These are phyloP conservation scores for Solanum hybrid DNA, from an alignment of 305 asterid species.

Conservation along the genomic window DNA sequence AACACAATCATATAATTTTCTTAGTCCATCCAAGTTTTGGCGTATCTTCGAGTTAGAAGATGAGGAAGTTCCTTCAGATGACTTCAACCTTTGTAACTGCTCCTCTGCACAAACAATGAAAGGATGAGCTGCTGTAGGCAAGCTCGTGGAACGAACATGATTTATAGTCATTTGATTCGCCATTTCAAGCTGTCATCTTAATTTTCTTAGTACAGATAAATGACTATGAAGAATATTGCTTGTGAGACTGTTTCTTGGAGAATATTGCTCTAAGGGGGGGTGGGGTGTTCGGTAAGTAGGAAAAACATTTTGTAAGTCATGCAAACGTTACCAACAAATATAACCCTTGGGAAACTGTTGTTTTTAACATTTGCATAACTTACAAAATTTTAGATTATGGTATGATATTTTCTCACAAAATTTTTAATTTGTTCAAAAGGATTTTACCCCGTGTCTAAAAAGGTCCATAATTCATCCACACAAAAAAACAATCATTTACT, in stretches of 20 bases:
- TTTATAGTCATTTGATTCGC: neutral
- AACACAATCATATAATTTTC: neutral
- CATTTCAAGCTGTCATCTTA: neutral
- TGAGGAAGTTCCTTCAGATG: neutral
- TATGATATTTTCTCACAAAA: neutral
- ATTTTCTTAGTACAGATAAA: neutral
- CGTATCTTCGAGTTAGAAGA: neutral
- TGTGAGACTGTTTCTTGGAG: neutral
- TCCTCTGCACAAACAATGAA: neutral
- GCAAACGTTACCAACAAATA: neutral
- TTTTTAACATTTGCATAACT: neutral
- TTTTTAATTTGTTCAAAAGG: neutral
- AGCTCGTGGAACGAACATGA: constrained; percentile 9
- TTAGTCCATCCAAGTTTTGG: neutral
- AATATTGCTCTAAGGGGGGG: neutral
- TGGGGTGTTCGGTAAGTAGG: rapidly evolving
- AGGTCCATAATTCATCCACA: neutral
- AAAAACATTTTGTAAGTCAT: neutral
- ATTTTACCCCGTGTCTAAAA: neutral
- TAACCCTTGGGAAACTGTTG: neutral
- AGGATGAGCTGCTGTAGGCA: constrained; percentile 13
- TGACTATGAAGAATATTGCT: neutral
- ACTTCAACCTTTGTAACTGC: constrained; percentile 1
- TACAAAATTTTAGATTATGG: neutral
- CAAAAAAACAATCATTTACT: neutral